Base-by-base conservation (phyloP, 192 early-diverging fungal species). In the Podochytrium sp. region DNA sequence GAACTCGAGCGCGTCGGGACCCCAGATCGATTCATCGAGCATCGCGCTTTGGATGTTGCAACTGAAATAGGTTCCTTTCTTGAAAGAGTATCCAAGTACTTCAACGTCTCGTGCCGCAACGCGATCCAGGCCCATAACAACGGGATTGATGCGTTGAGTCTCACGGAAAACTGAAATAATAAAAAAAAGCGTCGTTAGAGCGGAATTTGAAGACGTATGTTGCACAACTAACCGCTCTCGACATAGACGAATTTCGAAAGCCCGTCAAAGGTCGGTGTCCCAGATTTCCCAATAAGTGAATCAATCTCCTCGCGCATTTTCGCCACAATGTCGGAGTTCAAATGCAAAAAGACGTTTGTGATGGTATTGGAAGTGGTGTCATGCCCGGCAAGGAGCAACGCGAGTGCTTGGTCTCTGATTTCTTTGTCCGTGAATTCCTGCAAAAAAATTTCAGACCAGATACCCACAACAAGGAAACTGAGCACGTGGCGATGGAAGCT, bases 121-220 rank as follows among this genome's bases (percentile, higher is more conserved):
- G 6, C 60, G 32, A 40, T 62, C 60, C 12, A 38, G 10, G 6
- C 60, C 60, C 60, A 62, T 62, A 32, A 57, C 23, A 40, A 82
- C 65, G 1, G 87, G 79, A 49, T 76, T 64, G 3, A 84, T 37
- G 27, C 86, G 77, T 49, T 85, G 66, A 23, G 83, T 84, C 59
- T 90, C 89, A 12, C 87, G 67, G 52, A 89, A 79, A 18, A 86
- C 78, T 0, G 86, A 83, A 30, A 84, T 86, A n/a, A 87, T 40
- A 40, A 51, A 14, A 14, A 65, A n/a, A n/a, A 16, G n/a, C 6
- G 25, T 5, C 37, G 18, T 7, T 18, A 25, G 40, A 42, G 14
- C 40, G 14, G 12, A 42, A n/a, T 23, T n/a, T 27, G 32, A 12
- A 14, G 25, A 65, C 64, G 32, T 82, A 83, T 2, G 5, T 40